Evolutionary conservation across 2,329 filamentous ascomycete genomes (phyloP), one percentile per base, ranked within the genome.

Genomic region (Paracoccidioides lutzii): DNA sequence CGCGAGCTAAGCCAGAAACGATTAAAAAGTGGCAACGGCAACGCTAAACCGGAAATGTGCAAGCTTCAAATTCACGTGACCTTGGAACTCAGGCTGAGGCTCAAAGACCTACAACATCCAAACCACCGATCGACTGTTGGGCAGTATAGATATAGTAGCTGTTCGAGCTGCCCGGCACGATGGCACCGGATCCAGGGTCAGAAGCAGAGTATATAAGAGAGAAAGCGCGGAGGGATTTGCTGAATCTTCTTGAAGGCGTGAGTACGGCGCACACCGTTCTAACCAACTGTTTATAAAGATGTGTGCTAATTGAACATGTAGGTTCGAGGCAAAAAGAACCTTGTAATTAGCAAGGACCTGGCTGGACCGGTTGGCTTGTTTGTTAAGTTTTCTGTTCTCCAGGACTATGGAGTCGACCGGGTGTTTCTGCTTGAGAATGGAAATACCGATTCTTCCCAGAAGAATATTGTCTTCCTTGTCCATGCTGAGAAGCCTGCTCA

Each of bases 291-390:
- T 35, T 14, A n/a, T 22, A 22, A 40, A 28, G n/a, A 59, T 60
- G 63, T 58, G 30, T 45, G 58, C 71, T 74, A 58, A 74, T 59
- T 45, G 57, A 51, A 15, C 59, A 54, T 59, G 46, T 67, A 98
- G 93, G 89, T 97, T 62, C 88, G 91, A 69, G 94, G 94, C 64
- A 98, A 97, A 81, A 98, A 98, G 79, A 97, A 96, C 67, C 78
- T 98, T 59, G 87, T 98, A 53, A 85, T 98, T 67, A 91, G 97
- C 70, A 88, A 87, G 71, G 85, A 84, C 64, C 79, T 98, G 64
- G 90, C 91, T 62, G 93, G 91, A 30, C 88, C 90, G 35, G 81
- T 98, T 63, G 89, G 90, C 58, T 80, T 91, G 58, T 85, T 98
- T 62, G 89, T 95, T 74, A 96, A 96, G 71, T 95, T 96, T 67